Conservation (phyloP, 306 rosid genomes). For the Vigna hirtella region DNA sequence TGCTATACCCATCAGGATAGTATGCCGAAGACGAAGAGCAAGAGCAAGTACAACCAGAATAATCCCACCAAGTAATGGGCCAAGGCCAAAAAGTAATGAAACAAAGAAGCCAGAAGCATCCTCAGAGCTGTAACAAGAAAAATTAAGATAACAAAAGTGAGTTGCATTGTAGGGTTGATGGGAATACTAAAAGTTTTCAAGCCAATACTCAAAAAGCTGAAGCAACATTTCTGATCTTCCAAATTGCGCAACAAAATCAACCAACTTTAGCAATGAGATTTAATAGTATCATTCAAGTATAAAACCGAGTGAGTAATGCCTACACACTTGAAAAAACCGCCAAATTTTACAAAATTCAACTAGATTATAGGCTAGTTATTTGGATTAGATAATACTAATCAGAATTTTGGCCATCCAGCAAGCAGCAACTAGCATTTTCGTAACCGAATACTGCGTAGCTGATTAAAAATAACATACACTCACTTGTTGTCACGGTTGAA, state of each 20-base stretch:
- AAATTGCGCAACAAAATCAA: constrained; percentile 13
- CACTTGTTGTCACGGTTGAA: constrained; percentile 84
- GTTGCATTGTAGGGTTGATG: neutral
- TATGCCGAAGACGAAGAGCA: constrained; percentile 83
- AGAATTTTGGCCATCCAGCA: neutral
- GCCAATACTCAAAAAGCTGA: constrained; percentile 16
- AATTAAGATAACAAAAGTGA: neutral
- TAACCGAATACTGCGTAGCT: neutral
- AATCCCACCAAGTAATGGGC: constrained; percentile 88
- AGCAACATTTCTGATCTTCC: constrained; percentile 1
- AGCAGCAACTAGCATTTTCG: neutral
- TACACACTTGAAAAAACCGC: neutral
- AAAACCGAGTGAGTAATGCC: neutral
- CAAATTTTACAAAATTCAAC: neutral
- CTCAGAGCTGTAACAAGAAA: constrained; percentile 71
- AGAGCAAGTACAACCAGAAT: constrained; percentile 78
- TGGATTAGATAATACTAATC: neutral
- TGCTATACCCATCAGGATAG: constrained; percentile 92
- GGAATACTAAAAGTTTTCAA: neutral
- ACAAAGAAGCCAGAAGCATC: constrained; percentile 97
- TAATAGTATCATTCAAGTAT: neutral
- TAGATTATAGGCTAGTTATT: neutral
- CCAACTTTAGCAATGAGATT: neutral
- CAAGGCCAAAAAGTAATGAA: constrained; percentile 89
- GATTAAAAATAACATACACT: constrained; percentile 44